A percentile compares a stretch with the other conserved stretches of the same genome.
Conservation (phyloP, 441 rosid species). For the Populus tomentosa region DNA sequence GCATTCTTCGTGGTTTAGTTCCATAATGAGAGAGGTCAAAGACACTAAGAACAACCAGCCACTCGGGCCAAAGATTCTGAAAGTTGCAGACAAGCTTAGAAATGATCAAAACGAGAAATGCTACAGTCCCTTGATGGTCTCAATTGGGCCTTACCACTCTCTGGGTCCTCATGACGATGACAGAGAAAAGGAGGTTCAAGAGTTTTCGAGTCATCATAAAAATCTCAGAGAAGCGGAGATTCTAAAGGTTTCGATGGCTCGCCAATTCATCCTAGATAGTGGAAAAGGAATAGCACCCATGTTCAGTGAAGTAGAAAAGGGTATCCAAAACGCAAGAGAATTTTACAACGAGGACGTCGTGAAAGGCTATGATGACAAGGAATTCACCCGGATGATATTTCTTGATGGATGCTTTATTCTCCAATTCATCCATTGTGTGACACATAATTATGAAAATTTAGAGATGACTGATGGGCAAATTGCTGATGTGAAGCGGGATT, state of each 20-base stretch:
- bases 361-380: neutral
- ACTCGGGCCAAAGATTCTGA: neutral
- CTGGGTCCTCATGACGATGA: no score
- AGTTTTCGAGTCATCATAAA: no score
- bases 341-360: neutral
- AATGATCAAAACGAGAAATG: neutral
- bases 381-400: slow-evolving; percentile 12
- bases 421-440: neutral
- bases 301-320: neutral
- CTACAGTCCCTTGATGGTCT: slow-evolving; percentile 7
- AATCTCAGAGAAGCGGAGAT: neutral
- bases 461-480: neutral
- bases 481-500: slow-evolving; percentile 6
- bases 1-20: neutral
- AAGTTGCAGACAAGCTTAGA: neutral
- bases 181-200: no score
- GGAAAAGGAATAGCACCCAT: no score
- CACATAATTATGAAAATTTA: neutral
- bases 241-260: neutral
- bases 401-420: slow-evolving; percentile 21
- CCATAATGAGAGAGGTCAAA: neutral
- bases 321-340: neutral
- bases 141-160: slow-evolving; percentile 19
- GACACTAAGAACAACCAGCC: no score
- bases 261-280: neutral